Evolutionary conservation across 208 protist genomes (phyloP), one percentile per base, ranked within the genome.

Genomic region (Leishmania guyanensis): DNA sequence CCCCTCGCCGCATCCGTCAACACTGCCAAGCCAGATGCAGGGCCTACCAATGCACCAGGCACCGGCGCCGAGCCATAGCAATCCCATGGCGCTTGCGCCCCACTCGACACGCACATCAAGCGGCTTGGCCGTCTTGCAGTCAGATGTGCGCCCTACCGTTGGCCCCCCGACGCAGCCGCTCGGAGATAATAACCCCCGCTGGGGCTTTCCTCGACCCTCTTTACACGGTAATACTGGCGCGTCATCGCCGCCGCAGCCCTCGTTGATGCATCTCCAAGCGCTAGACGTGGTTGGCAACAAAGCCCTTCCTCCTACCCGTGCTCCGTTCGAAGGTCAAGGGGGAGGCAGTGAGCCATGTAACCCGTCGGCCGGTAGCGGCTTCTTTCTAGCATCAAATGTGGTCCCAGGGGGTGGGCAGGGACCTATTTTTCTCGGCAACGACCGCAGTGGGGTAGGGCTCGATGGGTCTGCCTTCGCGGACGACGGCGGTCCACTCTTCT

Each of bases 401-500:
- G 17, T 1, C 0, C 72, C 29, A 16, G 72, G n/a, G 17, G 16
- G 56, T n/a, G 56, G 22, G 0, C 74, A 58, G 33, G 54, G 39
- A 5, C 74, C 74, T 6, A 51, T 68, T 64, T 77, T 77, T 22
- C 29, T 1, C 33, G 74, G 51, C 22, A 53, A 20, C 56, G 26
- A 39, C 8, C 53, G 33, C 8, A 46, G 69, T 46, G 69, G 69
- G 9, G 29, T 5, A 62, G 29, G 14, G 51, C 17, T 20, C 1
- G n/a, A 26, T 48, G 16, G n/a, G 3, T 22, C 72, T 39, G 72
- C 29, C 12, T 46, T 64, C 26, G 50, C 12, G 10, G 29, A n/a
- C 20, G 50, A 80, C 58, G 70, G 16, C 10, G 77, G 58, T 1
- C 26, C 43, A 1, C 26, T 84, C 43, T 56, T 82, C 39, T 36